Percentiles rank a stretch among this genome's conserved stretches.
These are phyloP conservation scores for Coemansia sp. DNA, from an alignment of 192 early-diverging fungal species.

Conservation along the genomic window DNA sequence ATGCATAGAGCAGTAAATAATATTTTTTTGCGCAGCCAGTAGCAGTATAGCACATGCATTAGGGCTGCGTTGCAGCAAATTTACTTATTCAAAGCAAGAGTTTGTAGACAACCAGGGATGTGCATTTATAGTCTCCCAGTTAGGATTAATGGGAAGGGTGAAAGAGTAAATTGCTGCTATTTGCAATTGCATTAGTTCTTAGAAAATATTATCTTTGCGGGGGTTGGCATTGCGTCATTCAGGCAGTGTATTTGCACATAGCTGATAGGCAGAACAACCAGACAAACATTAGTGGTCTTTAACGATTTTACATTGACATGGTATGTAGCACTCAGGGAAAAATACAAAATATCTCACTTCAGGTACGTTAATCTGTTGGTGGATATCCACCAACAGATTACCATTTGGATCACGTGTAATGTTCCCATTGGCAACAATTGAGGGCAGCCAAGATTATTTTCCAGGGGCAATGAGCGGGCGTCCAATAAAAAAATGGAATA, in stretches of 20 bases:
- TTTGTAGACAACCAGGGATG: background rate
- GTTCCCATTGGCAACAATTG: background rate
- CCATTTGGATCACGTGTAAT: background rate
- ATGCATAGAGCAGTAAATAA: background rate
- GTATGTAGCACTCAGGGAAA: too few species aligned
- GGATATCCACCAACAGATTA: background rate
- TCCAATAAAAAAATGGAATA: background rate
- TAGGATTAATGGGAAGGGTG: background rate
- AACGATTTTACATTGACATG: too few species aligned
- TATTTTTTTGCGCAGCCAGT: background rate
- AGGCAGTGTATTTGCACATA: too few species aligned
- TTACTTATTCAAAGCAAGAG: background rate
- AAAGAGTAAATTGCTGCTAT: conserved; percentile 1
- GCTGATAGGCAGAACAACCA: too few species aligned
- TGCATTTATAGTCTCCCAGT: background rate
- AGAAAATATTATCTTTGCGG: too few species aligned
- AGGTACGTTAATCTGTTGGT: background rate
- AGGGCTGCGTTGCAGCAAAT: background rate
- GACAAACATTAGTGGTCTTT: too few species aligned
- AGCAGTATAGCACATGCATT: background rate
- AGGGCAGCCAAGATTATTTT: background rate
- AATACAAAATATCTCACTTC: background rate
- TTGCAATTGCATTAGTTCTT: too few species aligned
- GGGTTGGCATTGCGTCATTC: too few species aligned
- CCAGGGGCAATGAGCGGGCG: background rate